Evolutionary conservation across 768 basidiomycete genomes (phyloP).

Genomic region (Solioccasus polychromus): DNA sequence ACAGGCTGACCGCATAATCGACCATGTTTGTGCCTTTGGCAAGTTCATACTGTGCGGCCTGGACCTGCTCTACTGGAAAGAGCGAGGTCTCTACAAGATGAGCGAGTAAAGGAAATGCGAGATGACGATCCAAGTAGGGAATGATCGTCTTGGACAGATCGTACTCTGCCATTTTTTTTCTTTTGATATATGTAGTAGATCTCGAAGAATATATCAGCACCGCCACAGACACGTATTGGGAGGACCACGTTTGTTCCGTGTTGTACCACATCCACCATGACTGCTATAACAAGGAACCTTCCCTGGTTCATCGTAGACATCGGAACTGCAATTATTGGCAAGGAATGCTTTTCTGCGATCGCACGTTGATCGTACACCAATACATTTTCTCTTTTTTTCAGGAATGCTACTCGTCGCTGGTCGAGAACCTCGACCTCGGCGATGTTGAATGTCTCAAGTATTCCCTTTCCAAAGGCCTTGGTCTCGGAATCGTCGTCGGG

Average conservation of each 20-base stretch:
- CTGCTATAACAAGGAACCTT: conserved; percentile 75
- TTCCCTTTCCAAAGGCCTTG: conserved; percentile 87
- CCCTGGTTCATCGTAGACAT: conserved; percentile 83
- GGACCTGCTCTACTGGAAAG: conserved; percentile 78
- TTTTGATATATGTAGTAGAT: conserved; percentile 1
- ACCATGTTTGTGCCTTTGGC: conserved; percentile 98
- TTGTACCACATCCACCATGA: conserved; percentile 44
- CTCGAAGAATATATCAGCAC: conserved; percentile 11
- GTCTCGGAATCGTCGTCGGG: conserved; percentile 88
- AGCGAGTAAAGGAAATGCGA: conserved; percentile 88
- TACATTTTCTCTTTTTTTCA: too few species aligned
- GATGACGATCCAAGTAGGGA: conserved; percentile 90
- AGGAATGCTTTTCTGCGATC: conserved; percentile 42
- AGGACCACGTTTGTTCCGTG: conserved; percentile 2
- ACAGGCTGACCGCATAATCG: conserved; percentile 83
- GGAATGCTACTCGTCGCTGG: conserved; percentile 89
- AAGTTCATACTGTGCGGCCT: conserved; percentile 93
- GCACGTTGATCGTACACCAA: background rate
- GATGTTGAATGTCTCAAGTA: conserved; percentile 89
- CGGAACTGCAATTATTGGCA: conserved; percentile 76
- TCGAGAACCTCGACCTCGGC: conserved; percentile 76
- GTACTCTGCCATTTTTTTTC: conserved; percentile 73
- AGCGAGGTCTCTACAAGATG: conserved; percentile 76
- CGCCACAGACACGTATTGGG: conserved; percentile 16
- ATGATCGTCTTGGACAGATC: conserved; percentile 91